Conservation (phyloP, 2,329 filamentous ascomycete species). For the Colletotrichum limetticola region DNA sequence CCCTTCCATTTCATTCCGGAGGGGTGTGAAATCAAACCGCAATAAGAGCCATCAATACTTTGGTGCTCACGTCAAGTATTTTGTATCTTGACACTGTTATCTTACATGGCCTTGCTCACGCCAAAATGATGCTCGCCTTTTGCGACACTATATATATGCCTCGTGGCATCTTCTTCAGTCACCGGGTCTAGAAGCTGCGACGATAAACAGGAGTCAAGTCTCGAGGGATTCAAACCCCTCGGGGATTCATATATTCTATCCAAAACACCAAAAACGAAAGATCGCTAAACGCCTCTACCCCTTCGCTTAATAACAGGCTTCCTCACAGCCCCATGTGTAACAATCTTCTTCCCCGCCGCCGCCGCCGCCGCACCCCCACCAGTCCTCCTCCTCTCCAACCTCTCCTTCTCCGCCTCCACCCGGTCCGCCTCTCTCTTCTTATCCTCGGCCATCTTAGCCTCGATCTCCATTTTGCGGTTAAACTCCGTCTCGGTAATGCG, state of each 20-base stretch:
- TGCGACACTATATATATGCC: too few species aligned
- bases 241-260: background rate
- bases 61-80: too few species aligned
- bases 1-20: too few species aligned
- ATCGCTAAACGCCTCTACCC: conserved; percentile 60
- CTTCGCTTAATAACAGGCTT: conserved; percentile 68
- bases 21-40: too few species aligned
- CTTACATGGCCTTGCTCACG: too few species aligned
- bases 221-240: background rate
- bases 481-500: conserved; percentile 91
- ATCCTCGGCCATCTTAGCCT: conserved; percentile 90
- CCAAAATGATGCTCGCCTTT: background rate
- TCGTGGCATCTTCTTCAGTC: background rate
- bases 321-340: conserved; percentile 70
- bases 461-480: conserved; percentile 92
- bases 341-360: conserved; percentile 63
- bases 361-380: conserved; percentile 35
- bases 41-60: too few species aligned
- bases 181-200: background rate
- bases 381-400: conserved; percentile 53
- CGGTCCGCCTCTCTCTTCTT: conserved; percentile 74
- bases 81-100: background rate
- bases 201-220: background rate
- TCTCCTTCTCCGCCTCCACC: conserved; percentile 60
- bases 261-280: background rate